Evolutionary conservation across 495 filamentous ascomycete species (phyloP).

Genomic region (Chlorociboria aeruginascens): DNA sequence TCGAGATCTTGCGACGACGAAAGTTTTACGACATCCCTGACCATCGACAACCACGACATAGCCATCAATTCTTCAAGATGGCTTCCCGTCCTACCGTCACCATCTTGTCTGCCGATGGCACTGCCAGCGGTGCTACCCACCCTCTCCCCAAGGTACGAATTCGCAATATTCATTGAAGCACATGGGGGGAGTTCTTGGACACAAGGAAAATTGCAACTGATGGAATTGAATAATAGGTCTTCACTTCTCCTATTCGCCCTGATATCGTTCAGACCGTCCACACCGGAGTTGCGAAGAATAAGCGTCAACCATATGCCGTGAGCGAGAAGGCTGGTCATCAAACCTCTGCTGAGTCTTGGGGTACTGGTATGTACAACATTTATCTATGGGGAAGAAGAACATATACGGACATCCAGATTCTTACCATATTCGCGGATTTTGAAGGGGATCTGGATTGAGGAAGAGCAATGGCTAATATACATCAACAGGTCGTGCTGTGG

Average conservation of each 20-base stretch:
- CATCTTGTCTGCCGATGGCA: constrained; percentile 86
- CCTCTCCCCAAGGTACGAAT: constrained; percentile 57
- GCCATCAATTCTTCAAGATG: constrained; percentile 38
- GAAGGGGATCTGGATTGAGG: neutral
- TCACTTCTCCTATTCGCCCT: constrained; percentile 89
- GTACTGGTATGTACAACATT: constrained; percentile 72
- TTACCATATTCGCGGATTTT: neutral
- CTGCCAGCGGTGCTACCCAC: constrained; percentile 72
- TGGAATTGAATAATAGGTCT: constrained; percentile 45
- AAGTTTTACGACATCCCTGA: constrained; percentile 9
- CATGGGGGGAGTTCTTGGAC: neutral
- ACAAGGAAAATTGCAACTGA: constrained; percentile 2
- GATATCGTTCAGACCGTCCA: constrained; percentile 97
- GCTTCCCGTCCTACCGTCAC: constrained; percentile 90
- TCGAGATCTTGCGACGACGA: constrained; percentile 7
- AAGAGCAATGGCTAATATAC: constrained; percentile 22
- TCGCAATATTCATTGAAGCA: neutral
- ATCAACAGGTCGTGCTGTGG: constrained; percentile 82
- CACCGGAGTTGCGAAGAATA: constrained; percentile 99
- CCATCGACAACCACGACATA: constrained; percentile 13
- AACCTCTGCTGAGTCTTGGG: constrained; percentile 99
- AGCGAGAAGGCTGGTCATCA: constrained; percentile 99
- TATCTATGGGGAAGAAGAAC: constrained; percentile 2
- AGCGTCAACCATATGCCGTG: constrained; percentile 98
- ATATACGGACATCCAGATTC: neutral